Percentiles rank a stretch among this genome's conserved stretches.
Evolutionary conservation across 2,329 filamentous ascomycete genomes (phyloP).

Genomic region (Xylaria sp.): DNA sequence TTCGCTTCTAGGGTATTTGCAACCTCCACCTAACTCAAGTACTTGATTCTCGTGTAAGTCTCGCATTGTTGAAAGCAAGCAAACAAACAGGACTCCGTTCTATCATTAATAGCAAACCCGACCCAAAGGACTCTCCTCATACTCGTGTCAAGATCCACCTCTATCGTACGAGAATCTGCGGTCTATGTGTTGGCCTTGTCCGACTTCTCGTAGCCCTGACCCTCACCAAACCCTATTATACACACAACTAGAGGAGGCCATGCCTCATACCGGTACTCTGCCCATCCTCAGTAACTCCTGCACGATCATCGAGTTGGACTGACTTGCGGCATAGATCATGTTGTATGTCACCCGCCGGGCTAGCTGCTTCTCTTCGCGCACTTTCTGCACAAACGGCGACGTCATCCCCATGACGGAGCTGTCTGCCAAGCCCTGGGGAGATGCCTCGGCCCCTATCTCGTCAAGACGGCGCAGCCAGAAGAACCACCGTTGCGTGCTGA

Average conservation of each 20-base stretch:
- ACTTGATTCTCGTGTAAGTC: too few species aligned
- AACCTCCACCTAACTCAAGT: too few species aligned
- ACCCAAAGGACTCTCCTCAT: not conserved
- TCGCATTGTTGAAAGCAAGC: too few species aligned
- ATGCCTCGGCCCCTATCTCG: conserved; percentile 39
- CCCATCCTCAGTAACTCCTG: conserved; percentile 39
- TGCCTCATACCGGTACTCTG: conserved; percentile 33
- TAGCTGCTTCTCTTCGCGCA: conserved; percentile 36
- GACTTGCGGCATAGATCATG: conserved; percentile 40
- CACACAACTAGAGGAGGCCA: not conserved
- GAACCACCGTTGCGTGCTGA: conserved; percentile 40
- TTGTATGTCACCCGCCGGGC: conserved; percentile 39
- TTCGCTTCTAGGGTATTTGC: too few species aligned
- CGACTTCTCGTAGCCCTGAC: conserved; percentile 33
- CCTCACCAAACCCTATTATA: conserved; percentile 15
- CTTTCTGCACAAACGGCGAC: conserved; percentile 36
- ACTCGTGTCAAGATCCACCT: conserved; percentile 16
- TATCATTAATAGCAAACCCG: too few species aligned
- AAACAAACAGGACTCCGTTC: too few species aligned
- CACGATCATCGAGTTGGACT: conserved; percentile 39
- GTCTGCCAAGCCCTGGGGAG: conserved; percentile 20
- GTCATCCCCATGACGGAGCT: conserved; percentile 25
- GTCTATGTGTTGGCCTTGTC: conserved; percentile 3
- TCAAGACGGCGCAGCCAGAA: conserved; percentile 42
- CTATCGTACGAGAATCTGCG: conserved; percentile 30